phyloP scores from a whole-genome alignment of 2,329 filamentous ascomycete genomes.

The Fusarium sp. region DNA sequence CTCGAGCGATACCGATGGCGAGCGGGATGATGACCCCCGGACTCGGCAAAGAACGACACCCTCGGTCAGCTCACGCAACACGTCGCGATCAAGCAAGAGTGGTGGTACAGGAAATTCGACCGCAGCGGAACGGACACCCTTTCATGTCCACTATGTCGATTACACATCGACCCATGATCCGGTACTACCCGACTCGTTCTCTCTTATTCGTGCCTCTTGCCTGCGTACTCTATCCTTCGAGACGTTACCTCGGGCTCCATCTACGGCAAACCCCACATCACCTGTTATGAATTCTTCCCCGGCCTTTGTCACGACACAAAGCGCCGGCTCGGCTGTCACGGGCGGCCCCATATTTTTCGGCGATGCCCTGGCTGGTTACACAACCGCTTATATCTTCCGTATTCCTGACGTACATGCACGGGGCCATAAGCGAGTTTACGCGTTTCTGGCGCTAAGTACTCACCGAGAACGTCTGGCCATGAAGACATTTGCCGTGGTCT shows the following conservation, averaged over 20 bases:
- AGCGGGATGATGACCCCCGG: constrained; percentile 59
- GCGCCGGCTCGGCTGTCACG: constrained; percentile 66
- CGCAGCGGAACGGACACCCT: constrained; percentile 57
- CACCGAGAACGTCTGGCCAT: constrained; percentile 74
- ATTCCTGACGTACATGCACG: constrained; percentile 76
- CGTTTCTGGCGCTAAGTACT: constrained; percentile 74
- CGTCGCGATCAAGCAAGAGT: constrained; percentile 66
- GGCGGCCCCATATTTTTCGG: constrained; percentile 78
- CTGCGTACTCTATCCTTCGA: constrained; percentile 75
- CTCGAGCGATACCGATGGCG: constrained; percentile 65
- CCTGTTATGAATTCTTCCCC: constrained; percentile 56
- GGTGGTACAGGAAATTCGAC: constrained; percentile 62
- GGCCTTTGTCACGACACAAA: constrained; percentile 67
- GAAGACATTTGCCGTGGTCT: constrained; percentile 73
- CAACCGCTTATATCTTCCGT: constrained; percentile 77
- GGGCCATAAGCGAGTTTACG: constrained; percentile 77
- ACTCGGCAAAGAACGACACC: constrained; percentile 58
- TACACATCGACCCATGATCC: constrained; percentile 78
- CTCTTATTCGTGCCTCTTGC: constrained; percentile 75
- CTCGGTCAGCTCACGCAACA: constrained; percentile 58
- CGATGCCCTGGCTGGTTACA: constrained; percentile 73
- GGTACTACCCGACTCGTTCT: constrained; percentile 71
- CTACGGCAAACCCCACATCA: constrained; percentile 56
- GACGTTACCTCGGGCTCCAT: constrained; percentile 70
- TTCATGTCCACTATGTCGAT: constrained; percentile 74